Evolutionary conservation across 2,329 filamentous ascomycete genomes (phyloP), one percentile per base, ranked within the genome.

Genomic region (Elsinoe batatas): DNA sequence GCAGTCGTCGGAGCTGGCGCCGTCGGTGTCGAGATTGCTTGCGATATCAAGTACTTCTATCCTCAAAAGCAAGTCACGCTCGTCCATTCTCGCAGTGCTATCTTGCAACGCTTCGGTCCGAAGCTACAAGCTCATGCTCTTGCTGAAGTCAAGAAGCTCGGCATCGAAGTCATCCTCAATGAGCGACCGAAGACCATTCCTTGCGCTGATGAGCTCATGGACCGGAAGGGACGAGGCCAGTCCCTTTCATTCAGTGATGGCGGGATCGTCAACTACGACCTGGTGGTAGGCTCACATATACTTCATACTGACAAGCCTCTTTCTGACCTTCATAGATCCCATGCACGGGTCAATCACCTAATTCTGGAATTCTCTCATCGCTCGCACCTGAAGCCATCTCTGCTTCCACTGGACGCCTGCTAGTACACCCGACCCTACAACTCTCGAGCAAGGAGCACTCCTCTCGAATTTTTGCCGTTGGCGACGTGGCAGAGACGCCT

Each of bases 1-100:
- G 37, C 42, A 32, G 58, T 66, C n/a, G 58, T 66, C 8, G 82
- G 81, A 1, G 81, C 79, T 0, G 81, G 81, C 2, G 79, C 82
- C 0, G 81, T 81, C 0, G 82, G 82, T 1, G 77, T 84, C 0
- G 79, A 84, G 66, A 67, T 84, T 33, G 80, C 79, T 0, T 75
- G 78, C 0, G 81, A 85, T 62, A 76, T 79, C 8, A 82, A 81
- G 64, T 71, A 72, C 3, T 64, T 69, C 8, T 81, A 79, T 59
- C 79, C 79, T 0, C 72, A 77, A 5, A 84, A 84, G 65, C 65
- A 68, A 0, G 76, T 85, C 7, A 74, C 74, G 0, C 64, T 85
- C 5, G 71, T 85, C 0, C 81, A 84, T 63, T 84, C 82, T 1
- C 69, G 80, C 13, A 64, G 67, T 1, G 69, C 68, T 0, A 64